These are phyloP conservation scores for Pythium graminicola DNA, from an alignment of 352 stramenopile genomes.

Conservation along the genomic window DNA sequence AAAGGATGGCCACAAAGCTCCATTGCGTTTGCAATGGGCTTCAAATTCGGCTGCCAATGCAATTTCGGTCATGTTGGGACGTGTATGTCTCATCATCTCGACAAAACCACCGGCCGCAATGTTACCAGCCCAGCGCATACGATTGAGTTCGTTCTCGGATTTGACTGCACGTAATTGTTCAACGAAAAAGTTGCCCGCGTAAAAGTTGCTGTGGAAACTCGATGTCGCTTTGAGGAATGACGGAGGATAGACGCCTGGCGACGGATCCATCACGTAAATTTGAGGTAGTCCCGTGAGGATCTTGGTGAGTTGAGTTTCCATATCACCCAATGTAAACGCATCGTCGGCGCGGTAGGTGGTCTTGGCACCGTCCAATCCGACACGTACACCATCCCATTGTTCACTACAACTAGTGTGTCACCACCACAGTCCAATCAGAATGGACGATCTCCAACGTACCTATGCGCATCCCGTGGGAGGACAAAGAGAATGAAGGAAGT, in stretches of 20 bases:
- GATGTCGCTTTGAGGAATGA: constrained; percentile 56
- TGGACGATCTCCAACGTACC: no score
- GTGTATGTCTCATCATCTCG: constrained; percentile 68
- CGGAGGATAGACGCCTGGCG: constrained; percentile 44
- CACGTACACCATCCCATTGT: constrained; percentile 73
- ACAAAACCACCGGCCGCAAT: constrained; percentile 61
- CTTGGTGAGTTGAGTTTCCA: constrained; percentile 41
- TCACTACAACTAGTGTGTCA: constrained; percentile 42
- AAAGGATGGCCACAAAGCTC: constrained; percentile 74
- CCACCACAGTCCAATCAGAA: no score
- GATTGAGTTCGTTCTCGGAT: constrained; percentile 60
- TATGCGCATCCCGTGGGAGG: constrained; percentile 61
- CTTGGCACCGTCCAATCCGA: constrained; percentile 54
- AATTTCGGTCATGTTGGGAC: constrained; percentile 61
- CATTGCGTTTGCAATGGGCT: constrained; percentile 60
- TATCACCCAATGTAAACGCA: constrained; percentile 55
- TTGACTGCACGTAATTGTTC: constrained; percentile 73
- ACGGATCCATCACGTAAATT: constrained; percentile 61
- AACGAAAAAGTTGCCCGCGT: constrained; percentile 63
- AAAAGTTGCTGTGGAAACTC: constrained; percentile 60
- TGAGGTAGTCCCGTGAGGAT: constrained; percentile 54
- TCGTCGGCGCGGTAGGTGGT: constrained; percentile 59
- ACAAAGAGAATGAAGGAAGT: constrained; percentile 72
- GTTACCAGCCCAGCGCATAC: constrained; percentile 69
- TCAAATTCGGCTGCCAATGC: constrained; percentile 69